These are phyloP conservation scores for Brettanomyces nanus DNA, from an alignment of 805 yeast species.

Conservation along the genomic window DNA sequence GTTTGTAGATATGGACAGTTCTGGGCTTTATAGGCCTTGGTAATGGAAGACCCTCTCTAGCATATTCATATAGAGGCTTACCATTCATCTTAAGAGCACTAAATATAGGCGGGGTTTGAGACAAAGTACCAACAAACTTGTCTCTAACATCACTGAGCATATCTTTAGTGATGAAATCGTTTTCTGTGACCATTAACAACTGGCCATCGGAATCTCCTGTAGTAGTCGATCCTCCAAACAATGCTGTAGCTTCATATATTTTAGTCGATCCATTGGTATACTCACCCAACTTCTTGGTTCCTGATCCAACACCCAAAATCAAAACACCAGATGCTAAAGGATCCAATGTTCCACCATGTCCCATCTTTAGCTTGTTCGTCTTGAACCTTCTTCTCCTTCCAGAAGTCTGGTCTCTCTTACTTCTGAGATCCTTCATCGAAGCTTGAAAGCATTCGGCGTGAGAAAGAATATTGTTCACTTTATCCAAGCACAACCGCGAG, in stretches of 20 bases:
- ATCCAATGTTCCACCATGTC: slow-evolving; percentile 97
- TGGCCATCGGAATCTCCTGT: slow-evolving; percentile 93
- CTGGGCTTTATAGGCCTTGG: slow-evolving; percentile 80
- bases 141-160: slow-evolving; percentile 40
- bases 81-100: slow-evolving; percentile 95
- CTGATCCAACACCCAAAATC: slow-evolving; percentile 86
- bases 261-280: slow-evolving; percentile 72
- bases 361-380: slow-evolving; percentile 49
- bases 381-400: slow-evolving; percentile 48
- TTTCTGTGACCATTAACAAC: slow-evolving; percentile 49
- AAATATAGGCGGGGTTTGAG: slow-evolving; percentile 91
- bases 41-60: slow-evolving; percentile 76
- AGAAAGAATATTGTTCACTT: slow-evolving; percentile 56
- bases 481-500: slow-evolving; percentile 65
- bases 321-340: slow-evolving; percentile 93
- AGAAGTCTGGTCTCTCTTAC: slow-evolving; percentile 34
- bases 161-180: slow-evolving; percentile 48
- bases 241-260: slow-evolving; percentile 73
- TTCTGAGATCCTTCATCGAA: slow-evolving; percentile 43
- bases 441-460: slow-evolving; percentile 47
- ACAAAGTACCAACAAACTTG: slow-evolving; percentile 71
- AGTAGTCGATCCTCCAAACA: slow-evolving; percentile 85
- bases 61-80: slow-evolving; percentile 88
- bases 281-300: slow-evolving; percentile 72
- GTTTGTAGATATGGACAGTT: slow-evolving; percentile 49